Evolutionary conservation across 805 yeast species (phyloP).

Genomic region (Starmera pachycereana): DNA sequence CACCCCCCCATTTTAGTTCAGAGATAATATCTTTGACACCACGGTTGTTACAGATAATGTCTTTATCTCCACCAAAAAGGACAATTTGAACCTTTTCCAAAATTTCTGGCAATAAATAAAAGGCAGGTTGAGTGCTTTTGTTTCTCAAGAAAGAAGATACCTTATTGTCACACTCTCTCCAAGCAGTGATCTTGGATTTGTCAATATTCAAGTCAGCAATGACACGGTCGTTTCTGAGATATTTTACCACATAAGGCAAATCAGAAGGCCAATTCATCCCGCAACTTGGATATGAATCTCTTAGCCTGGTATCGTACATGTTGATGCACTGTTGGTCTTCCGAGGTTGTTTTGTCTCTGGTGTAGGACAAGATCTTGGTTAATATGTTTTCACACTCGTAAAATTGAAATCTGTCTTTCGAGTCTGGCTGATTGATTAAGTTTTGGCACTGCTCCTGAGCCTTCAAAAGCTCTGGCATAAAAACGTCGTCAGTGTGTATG

Average conservation of each 20-base stretch:
- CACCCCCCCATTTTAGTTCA: constrained; percentile 56
- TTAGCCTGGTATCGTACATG: constrained; percentile 68
- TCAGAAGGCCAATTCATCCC: constrained; percentile 90
- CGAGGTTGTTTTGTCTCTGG: constrained; percentile 21
- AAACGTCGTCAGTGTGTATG: constrained; percentile 29
- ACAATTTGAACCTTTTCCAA: constrained; percentile 49
- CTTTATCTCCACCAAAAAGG: constrained; percentile 81
- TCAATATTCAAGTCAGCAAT: constrained; percentile 44
- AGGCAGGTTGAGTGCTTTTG: constrained; percentile 44
- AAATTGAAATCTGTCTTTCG: constrained; percentile 20
- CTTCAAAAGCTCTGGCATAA: constrained; percentile 30
- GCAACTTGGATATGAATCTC: constrained; percentile 74
- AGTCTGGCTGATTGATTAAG: constrained; percentile 24
- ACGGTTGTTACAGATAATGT: constrained; percentile 73
- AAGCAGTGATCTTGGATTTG: constrained; percentile 26
- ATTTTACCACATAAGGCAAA: constrained; percentile 39
- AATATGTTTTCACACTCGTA: constrained; percentile 35
- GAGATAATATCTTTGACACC: constrained; percentile 65
- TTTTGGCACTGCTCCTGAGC: constrained; percentile 56
- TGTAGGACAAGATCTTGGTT: constrained; percentile 18
- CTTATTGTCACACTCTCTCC: constrained; percentile 70
- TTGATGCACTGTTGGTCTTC: constrained; percentile 54
- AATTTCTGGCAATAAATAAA: constrained; percentile 56
- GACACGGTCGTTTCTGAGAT: constrained; percentile 38
- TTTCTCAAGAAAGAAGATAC: constrained; percentile 49